Evolutionary conservation across 768 basidiomycete genomes (phyloP), one percentile per base, ranked within the genome.

Genomic region (Coprinopsis strossmayeri): DNA sequence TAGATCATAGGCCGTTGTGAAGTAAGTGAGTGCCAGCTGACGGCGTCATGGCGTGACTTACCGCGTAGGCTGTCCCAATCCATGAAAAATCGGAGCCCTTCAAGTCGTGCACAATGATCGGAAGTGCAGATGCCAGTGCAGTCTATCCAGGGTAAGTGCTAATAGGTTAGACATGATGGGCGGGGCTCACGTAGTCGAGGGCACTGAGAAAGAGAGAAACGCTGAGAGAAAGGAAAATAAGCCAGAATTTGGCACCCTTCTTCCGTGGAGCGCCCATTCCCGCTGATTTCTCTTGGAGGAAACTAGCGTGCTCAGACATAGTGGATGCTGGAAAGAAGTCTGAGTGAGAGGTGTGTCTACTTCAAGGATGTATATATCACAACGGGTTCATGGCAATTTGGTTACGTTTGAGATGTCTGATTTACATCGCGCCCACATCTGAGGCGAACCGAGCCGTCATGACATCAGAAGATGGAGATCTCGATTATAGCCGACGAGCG

Each of bases 31-130:
- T n/a, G n/a, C n/a, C n/a, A n/a, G n/a, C n/a, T n/a, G n/a, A n/a
- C n/a, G 18, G 10, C 5, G 23, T 23, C 3, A 42, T 10, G 23
- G 41, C 20, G 20, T 12, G 17, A 26, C 41, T 26, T 42, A 42
- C 41, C 1, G 68, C 59, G 51, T 71, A 77, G 4, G 69, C 66
- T 3, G 67, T 61, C 2, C 67, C 71, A 25, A 76, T 57, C 76
- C 76, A 78, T 0, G 66, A 54, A 46, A 72, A 76, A 23, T 71
- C 59, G 28, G 59, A 51, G 0, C 66, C 66, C 17, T 68, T 41
- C 0, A 77, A 55, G 13, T 62, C 61, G 30, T 61, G 53, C 3
- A 53, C 55, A 21, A 64, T 64, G 12, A 59, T 57, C 1, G 63
- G 63, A 7, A 60, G 53, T 10, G 61, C 60, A 0, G 62, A 60